A percentile compares a stretch with the other conserved stretches of the same genome.
Conservation (phyloP, 108 stramenopile species). For the Fragilaria crotonensis region DNA sequence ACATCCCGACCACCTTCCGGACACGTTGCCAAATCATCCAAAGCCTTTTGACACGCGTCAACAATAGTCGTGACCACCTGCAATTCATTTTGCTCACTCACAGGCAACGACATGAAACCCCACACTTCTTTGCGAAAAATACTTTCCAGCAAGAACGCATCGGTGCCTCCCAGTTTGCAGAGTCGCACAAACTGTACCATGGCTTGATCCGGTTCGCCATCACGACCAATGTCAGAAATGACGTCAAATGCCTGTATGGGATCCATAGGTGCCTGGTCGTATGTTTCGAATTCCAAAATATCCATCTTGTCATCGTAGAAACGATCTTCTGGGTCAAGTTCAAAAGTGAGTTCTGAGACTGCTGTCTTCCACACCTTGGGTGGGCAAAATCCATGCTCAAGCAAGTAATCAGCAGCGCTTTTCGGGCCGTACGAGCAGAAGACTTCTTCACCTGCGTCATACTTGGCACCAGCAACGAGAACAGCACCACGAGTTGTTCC, state of each 20-base stretch:
- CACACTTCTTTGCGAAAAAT: conserved; percentile 91
- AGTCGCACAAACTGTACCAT: conserved; percentile 86
- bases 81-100: conserved; percentile 81
- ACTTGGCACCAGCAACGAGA: conserved; percentile 27
- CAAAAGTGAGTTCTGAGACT: conserved; percentile 61
- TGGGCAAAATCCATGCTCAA: conserved; percentile 87
- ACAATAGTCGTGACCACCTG: conserved; percentile 50
- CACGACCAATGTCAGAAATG: conserved; percentile 39
- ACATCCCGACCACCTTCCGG: conserved; percentile 31
- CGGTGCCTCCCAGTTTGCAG: conserved; percentile 61
- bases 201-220: conserved; percentile 80
- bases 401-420: conserved; percentile 80
- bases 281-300: conserved; percentile 79
- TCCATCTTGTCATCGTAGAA: conserved; percentile 86
- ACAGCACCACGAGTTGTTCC: conserved; percentile 63
- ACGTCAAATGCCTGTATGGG: conserved; percentile 75
- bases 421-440: conserved; percentile 85
- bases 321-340: conserved; percentile 70
- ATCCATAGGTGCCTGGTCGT: conserved; percentile 79
- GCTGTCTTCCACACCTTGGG: conserved; percentile 48
- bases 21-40: conserved; percentile 42
- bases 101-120: conserved; percentile 89
- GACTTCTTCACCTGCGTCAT: conserved; percentile 58
- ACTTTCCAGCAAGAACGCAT: conserved; percentile 89
- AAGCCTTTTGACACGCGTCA: conserved; percentile 48